Conservation (phyloP, 208 protist species). For the Herpetomonas samuelpessoai region DNA sequence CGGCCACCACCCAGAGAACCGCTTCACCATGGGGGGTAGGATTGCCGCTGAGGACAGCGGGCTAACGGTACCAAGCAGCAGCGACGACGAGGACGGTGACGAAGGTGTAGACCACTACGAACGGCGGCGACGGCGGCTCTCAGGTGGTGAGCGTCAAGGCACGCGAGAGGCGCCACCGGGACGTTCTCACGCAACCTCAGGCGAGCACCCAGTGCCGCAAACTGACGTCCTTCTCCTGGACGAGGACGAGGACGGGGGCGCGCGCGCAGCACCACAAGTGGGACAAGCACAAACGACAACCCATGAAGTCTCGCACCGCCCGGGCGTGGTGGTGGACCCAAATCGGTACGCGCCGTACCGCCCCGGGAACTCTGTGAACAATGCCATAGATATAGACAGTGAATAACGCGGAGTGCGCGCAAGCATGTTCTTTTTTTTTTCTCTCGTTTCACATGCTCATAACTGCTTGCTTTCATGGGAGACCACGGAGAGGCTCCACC, state of each 20-base stretch:
- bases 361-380: constrained; percentile 13
- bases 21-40: neutral
- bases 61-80: neutral
- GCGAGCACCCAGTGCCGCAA: no score
- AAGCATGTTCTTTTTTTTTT: neutral
- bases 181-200: no score
- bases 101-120: no score
- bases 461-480: no score
- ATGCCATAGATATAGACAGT: constrained; percentile 24
- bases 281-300: no score
- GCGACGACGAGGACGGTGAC: neutral
- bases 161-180: no score
- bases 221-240: constrained; percentile 3
- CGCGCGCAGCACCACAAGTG: neutral
- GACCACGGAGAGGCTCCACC: no score
- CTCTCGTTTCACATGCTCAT: neutral
- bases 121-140: no score
- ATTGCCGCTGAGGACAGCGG: constrained; percentile 1
- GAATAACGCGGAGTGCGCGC: neutral
- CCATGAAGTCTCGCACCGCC: neutral
- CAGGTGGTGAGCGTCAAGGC: no score
- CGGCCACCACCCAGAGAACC: neutral
- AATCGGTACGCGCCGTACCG: constrained; percentile 19
- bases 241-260: neutral
- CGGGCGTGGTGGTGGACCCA: constrained; percentile 11